Percentiles rank a stretch among this genome's conserved stretches.
Conservation (phyloP, 2,329 filamentous ascomycete species). For the Neopestalotiopsis clavispora region DNA sequence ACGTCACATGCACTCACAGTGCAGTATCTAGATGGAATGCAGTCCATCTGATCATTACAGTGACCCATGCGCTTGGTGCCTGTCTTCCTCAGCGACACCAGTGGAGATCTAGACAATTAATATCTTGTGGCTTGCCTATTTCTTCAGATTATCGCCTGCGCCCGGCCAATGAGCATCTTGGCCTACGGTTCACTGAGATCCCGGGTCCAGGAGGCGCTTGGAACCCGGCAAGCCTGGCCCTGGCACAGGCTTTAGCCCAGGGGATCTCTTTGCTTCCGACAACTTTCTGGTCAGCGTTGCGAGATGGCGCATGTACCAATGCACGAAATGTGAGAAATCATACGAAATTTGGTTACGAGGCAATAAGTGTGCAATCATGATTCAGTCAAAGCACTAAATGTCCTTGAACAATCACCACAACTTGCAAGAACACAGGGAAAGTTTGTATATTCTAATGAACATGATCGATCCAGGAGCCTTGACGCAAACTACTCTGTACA, state of each 20-base stretch:
- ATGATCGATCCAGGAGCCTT: not conserved
- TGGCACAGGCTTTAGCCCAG: not conserved
- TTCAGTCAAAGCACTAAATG: not conserved
- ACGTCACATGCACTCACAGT: conserved; percentile 11
- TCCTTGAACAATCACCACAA: too few species aligned
- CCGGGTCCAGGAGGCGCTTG: conserved; percentile 14
- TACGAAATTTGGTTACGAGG: not conserved
- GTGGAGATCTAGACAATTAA: not conserved
- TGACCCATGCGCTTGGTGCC: conserved; percentile 1
- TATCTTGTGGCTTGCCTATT: conserved; percentile 14
- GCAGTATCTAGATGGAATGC: conserved; percentile 4
- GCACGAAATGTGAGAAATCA: not conserved
- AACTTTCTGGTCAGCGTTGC: conserved; percentile 12
- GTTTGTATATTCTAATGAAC: not conserved
- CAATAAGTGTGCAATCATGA: not conserved
- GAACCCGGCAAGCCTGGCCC: not conserved
- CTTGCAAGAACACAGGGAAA: not conserved
- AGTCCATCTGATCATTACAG: conserved; percentile 6
- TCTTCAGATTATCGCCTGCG: conserved; percentile 10
- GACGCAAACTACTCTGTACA: not conserved
- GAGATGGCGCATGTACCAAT: conserved; percentile 4
- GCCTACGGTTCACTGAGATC: conserved; percentile 15
- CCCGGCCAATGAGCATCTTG: not conserved
- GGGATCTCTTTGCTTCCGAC: conserved; percentile 13
- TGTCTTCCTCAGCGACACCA: not conserved